Base-by-base conservation (phyloP, 805 yeast species). In the Scheffersomyces ergatensis region DNA sequence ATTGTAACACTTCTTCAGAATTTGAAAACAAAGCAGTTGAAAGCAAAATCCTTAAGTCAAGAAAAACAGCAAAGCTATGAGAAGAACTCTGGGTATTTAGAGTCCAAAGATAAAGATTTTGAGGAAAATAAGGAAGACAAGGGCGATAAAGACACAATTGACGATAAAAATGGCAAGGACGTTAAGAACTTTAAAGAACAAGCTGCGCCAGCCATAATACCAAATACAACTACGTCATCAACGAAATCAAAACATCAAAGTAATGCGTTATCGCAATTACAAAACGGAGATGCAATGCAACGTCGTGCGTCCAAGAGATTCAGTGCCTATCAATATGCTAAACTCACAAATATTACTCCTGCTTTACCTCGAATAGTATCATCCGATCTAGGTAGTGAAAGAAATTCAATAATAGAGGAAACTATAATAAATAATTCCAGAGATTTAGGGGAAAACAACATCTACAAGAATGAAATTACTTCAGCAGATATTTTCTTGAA, bases 301-400 rank as follows among this genome's bases (percentile, higher is more conserved):
- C 76, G 99, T 50, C 77, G 97, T 46, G 99, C 98, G 0, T 90
- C 97, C 0, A 84, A 92, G 51, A 71, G 99, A 40, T 92, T 85
- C 57, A 89, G 97, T 4, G 97, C 97, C 0, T 92, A 90, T 46
- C 98, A 92, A 55, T 83, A 83, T 62, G 88, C 95, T 1, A 86
- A 85, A 53, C 70, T 86, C 9, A 70, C 87, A 0, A 79, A 75
- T 45, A 50, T 53, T 23, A 40, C 58, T n/a, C 15, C 32, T 11
- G 25, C 36, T 4, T 32, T 35, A 12, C 26, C 36, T 19, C 32
- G 33, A 14, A 24, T 24, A 13, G 23, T 34, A 11, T 17, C 36
- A 4, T 23, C 20, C 14, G 40, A 38, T n/a, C 5, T 20, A 5
- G 20, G 26, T 14, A 21, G 24, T 5, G 38, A 34, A 5, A 23